Evolutionary conservation across 2,329 filamentous ascomycete species (phyloP).

Genomic region (Botrytis fabae): DNA sequence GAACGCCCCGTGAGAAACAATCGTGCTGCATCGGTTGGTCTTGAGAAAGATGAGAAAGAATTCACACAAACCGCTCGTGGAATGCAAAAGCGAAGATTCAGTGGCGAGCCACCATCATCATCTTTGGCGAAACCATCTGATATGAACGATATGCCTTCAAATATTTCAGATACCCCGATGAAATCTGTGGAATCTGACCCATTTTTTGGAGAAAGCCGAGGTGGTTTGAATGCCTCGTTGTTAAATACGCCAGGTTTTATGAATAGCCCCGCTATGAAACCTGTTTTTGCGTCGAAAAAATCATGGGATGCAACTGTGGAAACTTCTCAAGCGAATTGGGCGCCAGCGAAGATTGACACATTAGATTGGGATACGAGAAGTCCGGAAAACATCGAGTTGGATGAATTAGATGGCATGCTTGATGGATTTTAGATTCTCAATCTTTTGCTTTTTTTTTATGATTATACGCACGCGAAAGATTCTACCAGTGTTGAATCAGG

Average conservation of each 20-base stretch:
- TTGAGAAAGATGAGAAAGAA: slow-evolving; percentile 93
- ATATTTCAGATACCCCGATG: slow-evolving; percentile 32
- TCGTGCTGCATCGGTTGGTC: slow-evolving; percentile 78
- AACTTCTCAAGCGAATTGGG: slow-evolving; percentile 28
- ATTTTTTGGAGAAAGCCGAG: slow-evolving; percentile 41
- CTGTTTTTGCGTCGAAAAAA: slow-evolving; percentile 50
- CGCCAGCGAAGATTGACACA: slow-evolving; percentile 37
- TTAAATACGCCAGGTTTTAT: slow-evolving; percentile 43
- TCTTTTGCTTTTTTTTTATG: background rate
- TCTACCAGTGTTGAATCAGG: slow-evolving; percentile 4
- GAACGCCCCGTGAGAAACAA: slow-evolving; percentile 56
- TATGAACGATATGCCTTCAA: slow-evolving; percentile 29
- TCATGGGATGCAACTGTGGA: slow-evolving; percentile 42
- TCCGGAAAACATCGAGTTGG: slow-evolving; percentile 86
- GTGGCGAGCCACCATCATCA: slow-evolving; percentile 47
- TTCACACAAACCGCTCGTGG: slow-evolving; percentile 94
- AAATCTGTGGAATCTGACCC: slow-evolving; percentile 35
- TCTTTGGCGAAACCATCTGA: slow-evolving; percentile 52
- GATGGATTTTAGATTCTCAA: slow-evolving; percentile 54
- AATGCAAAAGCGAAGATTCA: slow-evolving; percentile 63
- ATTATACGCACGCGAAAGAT: slow-evolving; percentile 12
- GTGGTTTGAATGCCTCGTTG: slow-evolving; percentile 26
- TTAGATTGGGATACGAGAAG: slow-evolving; percentile 65
- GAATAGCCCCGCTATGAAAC: slow-evolving; percentile 55
- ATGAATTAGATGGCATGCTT: slow-evolving; percentile 88